A percentile compares a stretch with the other conserved stretches of the same genome.
These are phyloP conservation scores for Boletus rubropictus DNA, from an alignment of 768 basidiomycete genomes.

Conservation along the genomic window DNA sequence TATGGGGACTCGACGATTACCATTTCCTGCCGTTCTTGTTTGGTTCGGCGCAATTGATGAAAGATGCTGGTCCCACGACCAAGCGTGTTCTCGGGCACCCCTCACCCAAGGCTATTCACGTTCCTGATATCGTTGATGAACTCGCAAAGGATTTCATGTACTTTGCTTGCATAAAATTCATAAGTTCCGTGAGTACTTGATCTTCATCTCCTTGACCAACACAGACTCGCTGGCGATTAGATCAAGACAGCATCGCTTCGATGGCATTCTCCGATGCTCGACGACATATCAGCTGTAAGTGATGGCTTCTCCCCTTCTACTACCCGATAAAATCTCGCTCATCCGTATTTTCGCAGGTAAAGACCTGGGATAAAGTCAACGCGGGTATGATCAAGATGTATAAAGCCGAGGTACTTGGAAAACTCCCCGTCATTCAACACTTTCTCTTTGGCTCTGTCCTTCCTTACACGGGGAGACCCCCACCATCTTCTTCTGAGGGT, in stretches of 20 bases:
- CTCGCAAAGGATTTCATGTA: slow-evolving; percentile 94
- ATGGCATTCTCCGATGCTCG: slow-evolving; percentile 99
- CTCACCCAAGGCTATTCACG: slow-evolving; percentile 87
- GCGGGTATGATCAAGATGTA: slow-evolving; percentile 98
- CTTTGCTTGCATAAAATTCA: slow-evolving; percentile 91
- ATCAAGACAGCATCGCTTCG: slow-evolving; percentile 92
- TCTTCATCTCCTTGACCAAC: neutral
- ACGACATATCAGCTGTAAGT: slow-evolving; percentile 85
- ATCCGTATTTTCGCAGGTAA: slow-evolving; percentile 42
- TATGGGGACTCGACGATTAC: slow-evolving; percentile 97
- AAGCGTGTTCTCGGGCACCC: slow-evolving; percentile 55
- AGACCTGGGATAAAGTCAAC: slow-evolving; percentile 96
- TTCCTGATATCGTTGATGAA: slow-evolving; percentile 86
- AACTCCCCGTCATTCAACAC: slow-evolving; percentile 94
- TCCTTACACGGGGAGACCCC: slow-evolving; percentile 56
- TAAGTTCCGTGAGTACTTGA: slow-evolving; percentile 68
- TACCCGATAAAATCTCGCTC: neutral
- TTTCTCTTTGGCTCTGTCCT: slow-evolving; percentile 88
- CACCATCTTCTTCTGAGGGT: slow-evolving; percentile 26
- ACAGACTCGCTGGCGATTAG: slow-evolving; percentile 32
- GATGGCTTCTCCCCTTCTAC: neutral
- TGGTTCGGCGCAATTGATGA: slow-evolving; percentile 68
- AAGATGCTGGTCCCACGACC: slow-evolving; percentile 1
- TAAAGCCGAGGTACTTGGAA: slow-evolving; percentile 87
- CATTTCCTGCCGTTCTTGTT: slow-evolving; percentile 92